Evolutionary conservation across 2,329 filamentous ascomycete species (phyloP).

Genomic region (Aspergillus novoparasiticus): DNA sequence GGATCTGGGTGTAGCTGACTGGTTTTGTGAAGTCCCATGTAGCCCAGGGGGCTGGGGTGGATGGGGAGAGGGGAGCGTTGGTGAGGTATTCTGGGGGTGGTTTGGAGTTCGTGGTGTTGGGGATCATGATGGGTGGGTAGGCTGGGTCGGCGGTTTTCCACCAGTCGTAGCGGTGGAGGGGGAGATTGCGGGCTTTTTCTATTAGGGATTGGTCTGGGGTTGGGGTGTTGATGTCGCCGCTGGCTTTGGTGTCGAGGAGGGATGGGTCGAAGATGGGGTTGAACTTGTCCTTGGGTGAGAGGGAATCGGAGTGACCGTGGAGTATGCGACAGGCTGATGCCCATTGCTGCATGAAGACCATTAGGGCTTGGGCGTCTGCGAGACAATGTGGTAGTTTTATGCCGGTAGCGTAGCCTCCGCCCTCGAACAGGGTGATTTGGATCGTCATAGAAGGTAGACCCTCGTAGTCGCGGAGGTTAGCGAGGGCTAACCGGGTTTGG

Average conservation of each 20-base stretch:
- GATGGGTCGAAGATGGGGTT: neutral
- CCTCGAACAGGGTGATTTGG: neutral
- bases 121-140: neutral
- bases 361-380: neutral
- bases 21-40: neutral
- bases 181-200: neutral
- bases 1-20: neutral
- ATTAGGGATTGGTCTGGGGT: neutral
- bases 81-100: neutral
- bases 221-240: neutral
- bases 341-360: neutral
- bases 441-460: neutral
- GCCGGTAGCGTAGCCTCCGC: neutral
- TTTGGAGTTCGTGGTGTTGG: neutral
- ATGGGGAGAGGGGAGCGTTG: neutral
- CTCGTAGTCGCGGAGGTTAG: neutral
- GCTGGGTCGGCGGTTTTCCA: neutral
- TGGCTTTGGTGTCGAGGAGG: neutral
- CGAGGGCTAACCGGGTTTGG: neutral
- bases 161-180: neutral
- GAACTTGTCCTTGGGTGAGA: too few species aligned
- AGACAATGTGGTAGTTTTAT: neutral
- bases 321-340: neutral
- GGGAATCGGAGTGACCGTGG: neutral
- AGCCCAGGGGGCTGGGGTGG: neutral